Percentiles rank a stretch among this genome's conserved stretches.
These are phyloP conservation scores for Globisporangium paroecandrum DNA, from an alignment of 352 stramenopile genomes.

Conservation along the genomic window DNA sequence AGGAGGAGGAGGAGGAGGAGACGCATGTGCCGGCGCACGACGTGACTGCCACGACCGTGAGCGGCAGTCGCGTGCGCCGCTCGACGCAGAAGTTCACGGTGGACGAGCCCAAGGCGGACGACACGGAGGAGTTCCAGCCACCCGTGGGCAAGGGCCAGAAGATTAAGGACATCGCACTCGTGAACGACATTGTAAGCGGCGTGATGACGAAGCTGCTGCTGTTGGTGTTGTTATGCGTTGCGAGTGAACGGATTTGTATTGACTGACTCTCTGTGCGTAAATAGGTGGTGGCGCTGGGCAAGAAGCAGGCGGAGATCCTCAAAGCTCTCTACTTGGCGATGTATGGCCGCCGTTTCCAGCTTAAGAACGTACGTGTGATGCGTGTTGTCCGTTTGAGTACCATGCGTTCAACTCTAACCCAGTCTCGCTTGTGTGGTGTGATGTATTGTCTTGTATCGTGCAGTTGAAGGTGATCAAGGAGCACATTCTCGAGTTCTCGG, in stretches of 20 bases:
- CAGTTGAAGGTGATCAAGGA: conserved; percentile 80
- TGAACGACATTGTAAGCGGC: conserved; percentile 43
- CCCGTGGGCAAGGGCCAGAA: conserved; percentile 51
- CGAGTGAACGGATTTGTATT: background rate
- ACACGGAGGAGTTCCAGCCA: conserved; percentile 60
- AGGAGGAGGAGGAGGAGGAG: conserved; percentile 7
- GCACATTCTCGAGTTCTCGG: conserved; percentile 78
- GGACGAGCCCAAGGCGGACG: conserved; percentile 38
- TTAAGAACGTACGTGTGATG: conserved; percentile 56
- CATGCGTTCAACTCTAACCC: background rate
- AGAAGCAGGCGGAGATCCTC: conserved; percentile 69
- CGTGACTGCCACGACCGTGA: conserved; percentile 25
- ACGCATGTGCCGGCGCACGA: conserved; percentile 7
- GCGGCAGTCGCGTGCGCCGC: conserved; percentile 50
- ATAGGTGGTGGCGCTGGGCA: conserved; percentile 60
- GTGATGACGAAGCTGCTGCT: background rate
- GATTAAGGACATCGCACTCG: conserved; percentile 59
- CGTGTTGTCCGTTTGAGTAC: background rate
- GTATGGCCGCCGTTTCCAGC: conserved; percentile 74
- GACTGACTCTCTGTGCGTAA: background rate
- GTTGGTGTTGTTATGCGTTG: background rate
- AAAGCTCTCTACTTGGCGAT: conserved; percentile 82
- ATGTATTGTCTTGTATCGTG: background rate
- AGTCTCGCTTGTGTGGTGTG: background rate
- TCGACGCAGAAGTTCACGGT: conserved; percentile 72